Conservation (phyloP, 805 yeast species). For the Spencermartinsiella europaea region DNA sequence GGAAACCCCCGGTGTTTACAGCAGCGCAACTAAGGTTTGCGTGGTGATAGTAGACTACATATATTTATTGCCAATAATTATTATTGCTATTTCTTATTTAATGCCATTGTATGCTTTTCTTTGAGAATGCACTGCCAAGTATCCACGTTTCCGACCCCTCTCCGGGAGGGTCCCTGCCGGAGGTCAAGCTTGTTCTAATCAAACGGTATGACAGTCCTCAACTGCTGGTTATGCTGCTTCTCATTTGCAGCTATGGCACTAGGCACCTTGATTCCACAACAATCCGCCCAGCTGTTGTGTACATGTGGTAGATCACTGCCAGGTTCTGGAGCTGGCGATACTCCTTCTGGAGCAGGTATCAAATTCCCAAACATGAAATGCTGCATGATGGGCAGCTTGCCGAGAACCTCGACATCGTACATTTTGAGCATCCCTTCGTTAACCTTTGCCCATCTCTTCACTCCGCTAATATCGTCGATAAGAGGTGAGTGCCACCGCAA, state of each 20-base stretch:
- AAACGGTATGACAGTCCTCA: conserved; percentile 25
- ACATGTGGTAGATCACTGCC: conserved; percentile 33
- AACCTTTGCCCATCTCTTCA: conserved; percentile 84
- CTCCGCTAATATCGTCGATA: conserved; percentile 91
- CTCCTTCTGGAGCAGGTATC: conserved; percentile 67
- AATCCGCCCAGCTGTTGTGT: conserved; percentile 82
- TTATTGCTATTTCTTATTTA: conserved; percentile 2
- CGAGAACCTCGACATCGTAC: conserved; percentile 90
- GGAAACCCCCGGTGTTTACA: conserved; percentile 94
- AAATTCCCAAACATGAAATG: conserved; percentile 82
- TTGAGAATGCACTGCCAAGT: neutral
- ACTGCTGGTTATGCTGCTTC: conserved; percentile 15
- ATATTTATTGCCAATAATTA: conserved; percentile 10
- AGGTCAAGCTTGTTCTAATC: conserved; percentile 17
- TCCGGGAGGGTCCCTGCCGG: neutral
- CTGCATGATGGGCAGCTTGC: conserved; percentile 88
- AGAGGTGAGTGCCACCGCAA: conserved; percentile 95
- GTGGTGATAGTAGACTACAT: conserved; percentile 55
- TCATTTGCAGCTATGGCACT: conserved; percentile 86
- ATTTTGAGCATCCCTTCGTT: conserved; percentile 92
- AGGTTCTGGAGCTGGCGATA: conserved; percentile 36
- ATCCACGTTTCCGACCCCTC: neutral
- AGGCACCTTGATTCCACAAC: conserved; percentile 95
- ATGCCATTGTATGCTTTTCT: neutral
- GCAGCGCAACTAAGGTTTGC: conserved; percentile 95